Evolutionary conservation across 2,329 filamentous ascomycete genomes (phyloP).

Genomic region (Malbranchea zuffiana): DNA sequence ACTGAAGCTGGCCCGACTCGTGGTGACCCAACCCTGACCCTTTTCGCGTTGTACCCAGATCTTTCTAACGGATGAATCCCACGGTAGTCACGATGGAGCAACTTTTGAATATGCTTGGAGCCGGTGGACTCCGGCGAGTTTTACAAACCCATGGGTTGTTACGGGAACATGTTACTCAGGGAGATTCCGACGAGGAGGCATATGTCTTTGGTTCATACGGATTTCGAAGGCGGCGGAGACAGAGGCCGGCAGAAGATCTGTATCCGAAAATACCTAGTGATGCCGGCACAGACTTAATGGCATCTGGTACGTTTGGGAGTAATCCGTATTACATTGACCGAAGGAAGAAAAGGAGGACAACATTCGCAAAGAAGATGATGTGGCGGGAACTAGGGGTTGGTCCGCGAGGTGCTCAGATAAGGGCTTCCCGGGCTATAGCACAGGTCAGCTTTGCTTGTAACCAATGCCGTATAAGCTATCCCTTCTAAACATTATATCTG

Average conservation of each 20-base stretch:
- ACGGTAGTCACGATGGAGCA: conserved; percentile 30
- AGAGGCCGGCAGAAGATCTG: conserved; percentile 36
- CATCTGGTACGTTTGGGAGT: conserved; percentile 65
- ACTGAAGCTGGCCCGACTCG: conserved; percentile 14
- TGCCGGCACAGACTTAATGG: conserved; percentile 66
- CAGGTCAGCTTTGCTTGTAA: conserved; percentile 45
- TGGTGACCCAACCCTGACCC: conserved; percentile 16
- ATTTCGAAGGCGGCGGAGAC: conserved; percentile 38
- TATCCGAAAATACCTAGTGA: conserved; percentile 81
- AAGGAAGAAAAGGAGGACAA: conserved; percentile 46
- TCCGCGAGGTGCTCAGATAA: conserved; percentile 45
- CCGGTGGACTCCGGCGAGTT: conserved; percentile 43
- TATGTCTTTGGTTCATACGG: conserved; percentile 17
- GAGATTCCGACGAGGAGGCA: conserved; percentile 19
- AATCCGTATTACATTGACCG: conserved; percentile 47
- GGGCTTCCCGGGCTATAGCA: conserved; percentile 55
- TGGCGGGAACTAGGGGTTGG: conserved; percentile 72
- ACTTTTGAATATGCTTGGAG: conserved; percentile 45
- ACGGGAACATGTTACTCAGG: conserved; percentile 14
- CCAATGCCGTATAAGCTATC: neutral
- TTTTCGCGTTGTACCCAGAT: neutral
- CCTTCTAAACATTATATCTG: conserved; percentile 6
- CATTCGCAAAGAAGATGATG: conserved; percentile 58
- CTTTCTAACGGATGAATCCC: neutral
- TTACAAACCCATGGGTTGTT: conserved; percentile 31